Conservation (phyloP, 192 early-diverging fungal genomes). For the Coemansia sp. region DNA sequence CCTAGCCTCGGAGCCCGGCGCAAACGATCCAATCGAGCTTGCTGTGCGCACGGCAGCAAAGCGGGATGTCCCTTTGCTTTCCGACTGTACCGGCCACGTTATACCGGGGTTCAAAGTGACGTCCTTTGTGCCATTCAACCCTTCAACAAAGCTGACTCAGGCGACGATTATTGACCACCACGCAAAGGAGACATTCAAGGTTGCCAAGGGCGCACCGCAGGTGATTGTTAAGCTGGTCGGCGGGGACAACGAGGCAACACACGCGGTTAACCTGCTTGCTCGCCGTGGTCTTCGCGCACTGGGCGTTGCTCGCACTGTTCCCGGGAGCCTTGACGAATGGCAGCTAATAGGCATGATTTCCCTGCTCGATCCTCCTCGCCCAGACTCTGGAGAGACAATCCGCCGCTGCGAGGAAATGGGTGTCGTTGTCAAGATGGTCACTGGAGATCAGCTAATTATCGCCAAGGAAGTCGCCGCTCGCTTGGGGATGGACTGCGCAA, state of each 20-base stretch:
- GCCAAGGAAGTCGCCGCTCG: constrained; percentile 89
- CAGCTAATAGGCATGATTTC: constrained; percentile 90
- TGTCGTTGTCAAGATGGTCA: constrained; percentile 95
- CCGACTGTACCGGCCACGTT: constrained; percentile 62
- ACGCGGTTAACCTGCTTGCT: constrained; percentile 82
- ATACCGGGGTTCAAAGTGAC: constrained; percentile 94
- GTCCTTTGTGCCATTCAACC: constrained; percentile 91
- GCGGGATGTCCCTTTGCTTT: constrained; percentile 66
- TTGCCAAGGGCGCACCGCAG: constrained; percentile 93
- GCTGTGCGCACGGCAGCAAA: constrained; percentile 83
- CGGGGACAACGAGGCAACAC: constrained; percentile 77
- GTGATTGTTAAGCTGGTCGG: constrained; percentile 83
- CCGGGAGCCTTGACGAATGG: constrained; percentile 65
- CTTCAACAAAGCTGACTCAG: constrained; percentile 87
- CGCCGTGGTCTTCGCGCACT: constrained; percentile 86
- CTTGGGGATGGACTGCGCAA: constrained; percentile 88
- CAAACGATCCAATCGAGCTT: constrained; percentile 85
- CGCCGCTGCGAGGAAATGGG: constrained; percentile 80
- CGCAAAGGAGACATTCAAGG: constrained; percentile 75
- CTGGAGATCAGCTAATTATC: constrained; percentile 93
- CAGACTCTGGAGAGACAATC: constrained; percentile 87
- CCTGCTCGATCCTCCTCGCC: constrained; percentile 84
- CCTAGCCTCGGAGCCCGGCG: constrained; percentile 81
- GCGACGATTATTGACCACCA: constrained; percentile 77
- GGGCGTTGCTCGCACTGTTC: constrained; percentile 83